Base-by-base conservation (phyloP, 1,284 basidiomycete genomes). In the Coniophora puteana region DNA sequence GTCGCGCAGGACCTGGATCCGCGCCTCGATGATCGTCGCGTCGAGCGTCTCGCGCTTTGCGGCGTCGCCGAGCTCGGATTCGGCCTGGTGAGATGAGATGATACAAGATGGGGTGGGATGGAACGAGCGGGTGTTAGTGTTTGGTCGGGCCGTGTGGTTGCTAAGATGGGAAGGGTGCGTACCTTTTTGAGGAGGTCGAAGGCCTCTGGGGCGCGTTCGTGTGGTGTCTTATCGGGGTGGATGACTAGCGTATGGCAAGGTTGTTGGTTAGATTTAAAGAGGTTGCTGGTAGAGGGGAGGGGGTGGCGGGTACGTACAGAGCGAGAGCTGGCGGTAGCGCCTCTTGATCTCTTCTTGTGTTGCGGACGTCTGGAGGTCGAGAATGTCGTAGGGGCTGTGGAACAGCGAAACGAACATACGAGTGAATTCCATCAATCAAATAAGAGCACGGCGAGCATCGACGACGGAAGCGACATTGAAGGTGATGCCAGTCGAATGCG, bases 111-210 rank as follows among this genome's bases (percentile, higher is more conserved):
- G 12, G 28, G 21, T 17, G 7, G 3, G 36, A 43, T n/a, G n/a
- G 29, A n/a, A 16, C 21, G 30, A 13, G n/a, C n/a, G n/a, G n/a
- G 30, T n/a, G 16, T 6, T 16, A 24, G n/a, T 12, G 13, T 18
- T 25, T 36, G 25, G 12, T 26, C 27, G 18, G 22, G 14, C 12
- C 29, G n/a, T 11, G 8, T 2, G n/a, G 4, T 10, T n/a, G 26
- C 7, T 14, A 13, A 11, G 7, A 33, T 32, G 13, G 36, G 21
- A 25, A 34, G 21, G 24, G n/a, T n/a, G 49, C 63, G 8, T 39
- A 84, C 87, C 76, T 91, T 90, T 69, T 91, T 91, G 33, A 91
- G 68, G 20, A 88, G 58, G 61, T 91, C 87, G 55, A 91, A 91
- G 1, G 87, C 87, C 63, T 90, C 88, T 54, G 88, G 82, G 42